Evolutionary conservation across 1,284 basidiomycete genomes (phyloP).

Genomic region (Sanghuangporus baumii): DNA sequence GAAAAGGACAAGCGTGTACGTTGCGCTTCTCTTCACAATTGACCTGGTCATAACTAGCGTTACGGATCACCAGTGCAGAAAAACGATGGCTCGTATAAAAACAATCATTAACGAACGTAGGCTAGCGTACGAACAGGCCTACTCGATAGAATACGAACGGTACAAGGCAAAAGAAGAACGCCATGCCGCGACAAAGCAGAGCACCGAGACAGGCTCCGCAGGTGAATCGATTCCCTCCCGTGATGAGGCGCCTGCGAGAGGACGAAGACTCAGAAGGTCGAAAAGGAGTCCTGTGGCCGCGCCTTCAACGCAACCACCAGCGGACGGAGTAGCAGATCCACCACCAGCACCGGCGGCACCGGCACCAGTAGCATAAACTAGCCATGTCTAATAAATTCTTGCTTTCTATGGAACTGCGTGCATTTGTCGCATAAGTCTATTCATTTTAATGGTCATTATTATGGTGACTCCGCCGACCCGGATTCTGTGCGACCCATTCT

Average conservation of each 20-base stretch:
- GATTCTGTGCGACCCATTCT: conserved; percentile 42
- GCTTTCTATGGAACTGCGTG: neutral
- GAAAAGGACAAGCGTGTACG: conserved; percentile 18
- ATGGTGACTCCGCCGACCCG: conserved; percentile 2
- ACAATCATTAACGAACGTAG: conserved; percentile 89
- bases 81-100: conserved; percentile 97
- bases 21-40: neutral
- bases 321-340: no score
- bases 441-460: neutral
- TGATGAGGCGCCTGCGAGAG: neutral
- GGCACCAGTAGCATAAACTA: neutral
- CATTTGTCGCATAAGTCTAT: neutral
- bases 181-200: neutral
- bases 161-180: neutral
- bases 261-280: neutral
- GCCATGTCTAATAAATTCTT: neutral
- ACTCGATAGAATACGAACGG: conserved; percentile 37
- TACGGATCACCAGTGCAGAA: conserved; percentile 61
- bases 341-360: no score
- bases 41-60: neutral
- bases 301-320: neutral
- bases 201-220: no score
- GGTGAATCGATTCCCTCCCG: neutral
- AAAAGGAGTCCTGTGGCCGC: neutral
- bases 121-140: conserved; percentile 70